Conservation (phyloP, 2,329 filamentous ascomycete genomes). For the Aureobasidium lini region DNA sequence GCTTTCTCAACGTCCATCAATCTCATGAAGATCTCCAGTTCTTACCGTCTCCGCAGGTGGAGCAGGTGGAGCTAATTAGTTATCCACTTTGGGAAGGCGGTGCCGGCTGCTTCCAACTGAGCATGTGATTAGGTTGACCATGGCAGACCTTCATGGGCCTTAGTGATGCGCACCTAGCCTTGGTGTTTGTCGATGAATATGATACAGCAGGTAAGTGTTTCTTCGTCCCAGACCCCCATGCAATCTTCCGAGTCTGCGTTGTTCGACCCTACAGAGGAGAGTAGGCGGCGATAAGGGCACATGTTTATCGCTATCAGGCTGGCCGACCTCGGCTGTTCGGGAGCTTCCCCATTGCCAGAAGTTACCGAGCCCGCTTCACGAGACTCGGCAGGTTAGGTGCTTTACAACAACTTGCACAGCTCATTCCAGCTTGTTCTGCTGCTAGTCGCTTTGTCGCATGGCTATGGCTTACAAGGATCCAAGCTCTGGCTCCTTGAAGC, state of each 20-base stretch:
- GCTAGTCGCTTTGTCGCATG: neutral
- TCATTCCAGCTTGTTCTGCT: neutral
- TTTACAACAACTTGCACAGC: neutral
- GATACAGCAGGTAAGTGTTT: no score
- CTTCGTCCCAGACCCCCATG: no score
- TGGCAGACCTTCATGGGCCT: no score
- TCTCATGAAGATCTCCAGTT: neutral
- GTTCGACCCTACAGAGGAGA: neutral
- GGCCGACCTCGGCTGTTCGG: constrained; percentile 6
- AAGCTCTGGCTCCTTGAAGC: constrained; percentile 40
- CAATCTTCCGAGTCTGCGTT: no score
- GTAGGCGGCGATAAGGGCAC: neutral
- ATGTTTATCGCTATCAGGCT: neutral
- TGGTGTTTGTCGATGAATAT: no score
- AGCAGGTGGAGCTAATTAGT: neutral
- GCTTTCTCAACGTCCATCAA: neutral
- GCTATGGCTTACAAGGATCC: constrained; percentile 39
- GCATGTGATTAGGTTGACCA: neutral
- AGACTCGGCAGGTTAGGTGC: neutral
- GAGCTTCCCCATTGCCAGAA: neutral
- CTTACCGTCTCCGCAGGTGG: neutral
- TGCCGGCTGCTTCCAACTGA: neutral
- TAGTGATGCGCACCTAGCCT: no score
- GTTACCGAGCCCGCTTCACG: neutral
- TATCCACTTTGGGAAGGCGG: neutral